Evolutionary conservation across 208 protist genomes (phyloP).

Genomic region (Acanthamoeba royreba): DNA sequence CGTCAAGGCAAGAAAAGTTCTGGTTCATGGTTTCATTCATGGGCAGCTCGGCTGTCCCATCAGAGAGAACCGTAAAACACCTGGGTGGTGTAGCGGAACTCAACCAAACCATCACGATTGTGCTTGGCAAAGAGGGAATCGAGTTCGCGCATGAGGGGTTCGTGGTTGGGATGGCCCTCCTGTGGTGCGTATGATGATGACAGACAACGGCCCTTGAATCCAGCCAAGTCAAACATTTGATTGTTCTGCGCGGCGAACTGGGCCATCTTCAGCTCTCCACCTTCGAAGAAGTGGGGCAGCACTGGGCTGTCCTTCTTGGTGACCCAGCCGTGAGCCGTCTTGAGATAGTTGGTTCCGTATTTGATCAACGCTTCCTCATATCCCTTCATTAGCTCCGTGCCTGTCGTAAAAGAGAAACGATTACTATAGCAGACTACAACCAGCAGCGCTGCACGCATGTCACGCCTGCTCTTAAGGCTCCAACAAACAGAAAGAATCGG

Average conservation of each 20-base stretch:
- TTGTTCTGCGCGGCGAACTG: background rate
- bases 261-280: background rate
- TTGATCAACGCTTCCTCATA: background rate
- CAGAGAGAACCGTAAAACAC: background rate
- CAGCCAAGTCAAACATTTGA: background rate
- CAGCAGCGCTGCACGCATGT: too few relatives aligned
- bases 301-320: background rate
- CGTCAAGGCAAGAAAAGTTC: too few relatives aligned
- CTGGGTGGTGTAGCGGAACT: background rate
- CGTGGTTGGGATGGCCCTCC: background rate
- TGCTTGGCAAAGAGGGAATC: background rate
- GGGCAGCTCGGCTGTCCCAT: too few relatives aligned
- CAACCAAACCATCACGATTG: background rate
- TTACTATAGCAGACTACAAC: too few relatives aligned
- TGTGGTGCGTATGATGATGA: background rate
- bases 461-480: too few relatives aligned
- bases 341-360: background rate
- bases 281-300: background rate
- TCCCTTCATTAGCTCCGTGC: background rate
- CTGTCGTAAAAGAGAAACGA: too few relatives aligned
- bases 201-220: background rate
- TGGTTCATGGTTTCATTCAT: too few relatives aligned
- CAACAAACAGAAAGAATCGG: background rate
- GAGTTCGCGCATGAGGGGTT: background rate
- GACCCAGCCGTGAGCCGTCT: background rate